A percentile compares a stretch with the other conserved stretches of the same genome.
Conservation (phyloP, 352 stramenopile species). For the Phytophthora melonis region DNA sequence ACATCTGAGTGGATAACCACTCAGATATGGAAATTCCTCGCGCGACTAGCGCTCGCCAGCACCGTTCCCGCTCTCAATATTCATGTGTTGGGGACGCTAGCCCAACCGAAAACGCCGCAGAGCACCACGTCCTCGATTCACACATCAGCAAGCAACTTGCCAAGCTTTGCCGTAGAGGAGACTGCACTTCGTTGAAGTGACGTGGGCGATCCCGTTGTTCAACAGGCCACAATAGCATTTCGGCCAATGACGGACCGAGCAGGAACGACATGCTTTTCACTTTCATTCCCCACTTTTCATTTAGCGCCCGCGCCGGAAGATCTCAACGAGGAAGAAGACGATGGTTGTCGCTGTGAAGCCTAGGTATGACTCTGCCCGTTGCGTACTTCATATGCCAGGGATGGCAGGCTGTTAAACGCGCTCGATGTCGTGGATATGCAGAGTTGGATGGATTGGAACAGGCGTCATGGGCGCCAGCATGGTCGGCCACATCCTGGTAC, state of each 20-base stretch:
- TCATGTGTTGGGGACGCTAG: constrained; percentile 17
- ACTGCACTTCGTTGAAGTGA: constrained; percentile 4
- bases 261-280: constrained; percentile 19
- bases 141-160: constrained; percentile 28
- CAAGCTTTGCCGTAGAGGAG: constrained; percentile 5
- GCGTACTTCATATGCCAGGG: background rate
- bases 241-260: constrained; percentile 27
- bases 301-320: constrained; percentile 9
- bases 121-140: constrained; percentile 14
- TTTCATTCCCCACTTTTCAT: constrained; percentile 13
- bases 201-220: background rate
- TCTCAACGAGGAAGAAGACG: constrained; percentile 5
- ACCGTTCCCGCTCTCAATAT: constrained; percentile 9
- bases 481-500: constrained; percentile 86
- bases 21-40: too few relatives aligned
- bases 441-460: constrained; percentile 88
- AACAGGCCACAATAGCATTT: constrained; percentile 10
- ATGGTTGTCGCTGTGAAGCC: constrained; percentile 42
- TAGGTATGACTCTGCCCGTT: constrained; percentile 14
- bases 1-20: too few relatives aligned
- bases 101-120: constrained; percentile 14
- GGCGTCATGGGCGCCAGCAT: constrained; percentile 92
- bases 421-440: constrained; percentile 17
- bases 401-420: background rate
- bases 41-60: background rate